Evolutionary conservation across 441 rosid genomes (phyloP).

Genomic region (Mallotus japonicus): DNA sequence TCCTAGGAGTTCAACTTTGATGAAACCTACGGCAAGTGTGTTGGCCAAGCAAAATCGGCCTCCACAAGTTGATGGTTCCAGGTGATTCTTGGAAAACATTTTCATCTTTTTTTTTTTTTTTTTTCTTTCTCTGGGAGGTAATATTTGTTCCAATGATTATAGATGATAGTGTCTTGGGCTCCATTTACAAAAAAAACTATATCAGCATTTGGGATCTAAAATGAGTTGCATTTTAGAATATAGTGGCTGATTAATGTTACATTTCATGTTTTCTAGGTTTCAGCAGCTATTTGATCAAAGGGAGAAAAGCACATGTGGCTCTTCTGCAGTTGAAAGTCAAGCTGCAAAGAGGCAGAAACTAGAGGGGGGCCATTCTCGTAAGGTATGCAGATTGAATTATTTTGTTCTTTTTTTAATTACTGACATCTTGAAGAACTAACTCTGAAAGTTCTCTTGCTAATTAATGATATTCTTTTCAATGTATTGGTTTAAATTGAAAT

Average conservation of each 20-base stretch:
- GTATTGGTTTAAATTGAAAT: neutral
- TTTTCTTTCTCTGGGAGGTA: neutral
- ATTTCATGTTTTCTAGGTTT: constrained; percentile 39
- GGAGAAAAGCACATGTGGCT: constrained; percentile 39
- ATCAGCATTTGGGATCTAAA: neutral
- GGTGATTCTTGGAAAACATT: constrained; percentile 43
- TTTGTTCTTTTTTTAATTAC: constrained; percentile 1
- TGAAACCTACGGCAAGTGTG: constrained; percentile 92
- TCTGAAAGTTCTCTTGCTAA: constrained; percentile 1
- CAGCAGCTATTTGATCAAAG: constrained; percentile 42
- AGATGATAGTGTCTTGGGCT: neutral
- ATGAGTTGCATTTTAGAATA: constrained; percentile 8
- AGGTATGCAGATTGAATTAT: constrained; percentile 39
- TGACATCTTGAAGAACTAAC: constrained; percentile 6
- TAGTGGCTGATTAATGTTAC: constrained; percentile 6
- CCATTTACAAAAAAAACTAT: neutral
- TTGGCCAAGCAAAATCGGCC: constrained; percentile 76
- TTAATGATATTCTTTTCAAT: neutral
- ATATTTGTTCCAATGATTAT: neutral
- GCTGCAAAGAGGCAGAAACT: constrained; percentile 94
- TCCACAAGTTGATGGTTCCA: constrained; percentile 38
- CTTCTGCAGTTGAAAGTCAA: constrained; percentile 71
- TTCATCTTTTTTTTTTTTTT: neutral
- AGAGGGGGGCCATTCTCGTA: constrained; percentile 76
- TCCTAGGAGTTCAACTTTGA: constrained; percentile 81